These are phyloP conservation scores for Botrytis fabae DNA, from an alignment of 2,329 filamentous ascomycete genomes.

Conservation along the genomic window DNA sequence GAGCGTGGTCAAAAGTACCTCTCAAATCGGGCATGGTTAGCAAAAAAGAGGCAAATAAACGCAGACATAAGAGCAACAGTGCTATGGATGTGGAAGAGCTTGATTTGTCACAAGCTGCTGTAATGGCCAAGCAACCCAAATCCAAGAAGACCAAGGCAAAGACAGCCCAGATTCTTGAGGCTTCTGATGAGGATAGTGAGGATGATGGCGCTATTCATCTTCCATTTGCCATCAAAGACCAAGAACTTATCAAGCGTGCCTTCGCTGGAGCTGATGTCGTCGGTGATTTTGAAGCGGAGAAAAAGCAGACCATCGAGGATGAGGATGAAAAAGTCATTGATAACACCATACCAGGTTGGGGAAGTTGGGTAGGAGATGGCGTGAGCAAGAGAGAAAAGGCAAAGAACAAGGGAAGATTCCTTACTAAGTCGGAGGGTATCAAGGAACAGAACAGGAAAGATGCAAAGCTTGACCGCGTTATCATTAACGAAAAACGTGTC, in stretches of 20 bases:
- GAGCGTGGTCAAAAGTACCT: constrained; percentile 41
- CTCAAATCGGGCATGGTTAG: constrained; percentile 30
- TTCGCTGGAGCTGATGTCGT: constrained; percentile 88
- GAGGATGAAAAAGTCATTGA: constrained; percentile 83
- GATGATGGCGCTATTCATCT: constrained; percentile 54
- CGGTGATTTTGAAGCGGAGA: constrained; percentile 78
- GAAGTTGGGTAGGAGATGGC: constrained; percentile 84
- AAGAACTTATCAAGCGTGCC: constrained; percentile 73
- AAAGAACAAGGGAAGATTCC: constrained; percentile 59
- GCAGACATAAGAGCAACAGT: constrained; percentile 40
- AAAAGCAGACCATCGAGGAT: constrained; percentile 66
- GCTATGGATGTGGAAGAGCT: constrained; percentile 39
- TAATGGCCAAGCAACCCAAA: constrained; percentile 38
- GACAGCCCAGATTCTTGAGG: constrained; percentile 29
- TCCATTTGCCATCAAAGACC: constrained; percentile 59
- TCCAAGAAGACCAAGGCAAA: constrained; percentile 35
- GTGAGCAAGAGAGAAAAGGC: constrained; percentile 70
- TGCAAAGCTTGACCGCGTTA: constrained; percentile 77
- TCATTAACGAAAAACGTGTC: constrained; percentile 86
- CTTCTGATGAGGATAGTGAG: constrained; percentile 41
- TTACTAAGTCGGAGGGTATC: constrained; percentile 70
- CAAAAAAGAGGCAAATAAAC: constrained; percentile 37
- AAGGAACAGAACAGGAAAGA: constrained; percentile 79
- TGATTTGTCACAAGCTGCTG: constrained; percentile 39
- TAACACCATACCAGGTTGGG: constrained; percentile 91